Base-by-base conservation (phyloP, 768 basidiomycete genomes). In the Chalciporus chontae region DNA sequence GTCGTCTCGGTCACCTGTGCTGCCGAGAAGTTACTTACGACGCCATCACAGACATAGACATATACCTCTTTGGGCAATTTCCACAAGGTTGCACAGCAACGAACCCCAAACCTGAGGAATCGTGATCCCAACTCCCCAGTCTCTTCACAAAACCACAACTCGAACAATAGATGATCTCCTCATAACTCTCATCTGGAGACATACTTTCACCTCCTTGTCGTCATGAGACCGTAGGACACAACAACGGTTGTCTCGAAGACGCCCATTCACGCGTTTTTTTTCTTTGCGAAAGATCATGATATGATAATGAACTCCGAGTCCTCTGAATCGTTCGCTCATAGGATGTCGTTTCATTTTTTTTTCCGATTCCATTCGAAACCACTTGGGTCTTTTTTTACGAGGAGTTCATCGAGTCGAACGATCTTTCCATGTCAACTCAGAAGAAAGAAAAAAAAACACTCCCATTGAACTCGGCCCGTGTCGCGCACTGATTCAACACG, bases 241-340 rank as follows among this genome's bases (percentile, higher is more conserved):
- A 40, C 40, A 45, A 56, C 54, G 24, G 48, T 56, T 46, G 26
- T 48, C 40, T 38, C 10, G 45, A 51, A 34, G 17, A 34, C 43
- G 21, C 9, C 5, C 21, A 23, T n/a, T 31, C 7, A 21, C 43
- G 44, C 1, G 31, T 11, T 31, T 11, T 9, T n/a, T n/a, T n/a
- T n/a, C n/a, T n/a, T n/a, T n/a, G n/a, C n/a, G n/a, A 31, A 36
- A 32, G 32, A 32, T 15, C 8, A 9, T 13, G 29, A 31, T 36
- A 36, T 36, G 34, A 36, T n/a, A n/a, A n/a, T n/a, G n/a, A n/a
- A n/a, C n/a, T n/a, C n/a, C n/a, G n/a, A n/a, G n/a, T n/a, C n/a
- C n/a, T n/a, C n/a, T n/a, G n/a, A n/a, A 15, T 36, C 15, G 34
- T 36, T n/a, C 34, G 34, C n/a, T n/a, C 34, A 36, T n/a, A 36